Base-by-base conservation (phyloP, 768 basidiomycete species). In the Macrolepiota dolichaula region DNA sequence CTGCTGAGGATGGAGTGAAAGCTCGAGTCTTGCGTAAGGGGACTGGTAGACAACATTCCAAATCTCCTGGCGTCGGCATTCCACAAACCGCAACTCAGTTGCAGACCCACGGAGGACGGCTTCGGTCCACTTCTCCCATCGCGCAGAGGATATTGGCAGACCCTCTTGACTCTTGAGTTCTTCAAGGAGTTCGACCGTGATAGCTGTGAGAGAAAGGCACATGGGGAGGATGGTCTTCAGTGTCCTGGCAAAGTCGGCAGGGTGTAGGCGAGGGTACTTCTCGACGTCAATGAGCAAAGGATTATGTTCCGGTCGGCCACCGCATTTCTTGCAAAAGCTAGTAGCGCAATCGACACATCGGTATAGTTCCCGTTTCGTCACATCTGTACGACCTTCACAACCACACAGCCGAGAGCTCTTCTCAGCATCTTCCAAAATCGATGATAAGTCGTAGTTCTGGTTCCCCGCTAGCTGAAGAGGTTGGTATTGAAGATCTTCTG, bases 221-320 rank as follows among this genome's bases (percentile, higher is more conserved):
- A 97, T 98, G 0, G 96, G 96, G 15, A 98, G 81, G 4, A 84
- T 78, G 1, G 88, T 82, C 71, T 93, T 95, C 57, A 96, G 79
- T 63, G 83, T 79, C 68, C 83, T 84, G n/a, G 86, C 84, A 70
- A 96, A 97, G 9, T 81, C 77, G 12, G 81, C 79, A 1, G 96
- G 95, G 4, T 81, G 76, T 9, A 91, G 70, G n/a, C 96, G 87
- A 17, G 83, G 78, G 51, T 83, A 70, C 10, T 73, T 68, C 4
- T 68, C 72, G 27, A 82, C 65, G 64, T 89, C 84, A 55, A 92
- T 82, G 0, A 77, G 72, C 19, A 72, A 69, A 64, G 85, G 86
- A 65, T 87, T 89, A 72, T 98, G 96, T 66, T 95, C 91, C 0
- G 96, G 96, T 65, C 93, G 87, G 27, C 94, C 94, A 44, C 91